These are phyloP conservation scores for Stephanodiscus triporus DNA, from an alignment of 108 stramenopile species.

Conservation along the genomic window DNA sequence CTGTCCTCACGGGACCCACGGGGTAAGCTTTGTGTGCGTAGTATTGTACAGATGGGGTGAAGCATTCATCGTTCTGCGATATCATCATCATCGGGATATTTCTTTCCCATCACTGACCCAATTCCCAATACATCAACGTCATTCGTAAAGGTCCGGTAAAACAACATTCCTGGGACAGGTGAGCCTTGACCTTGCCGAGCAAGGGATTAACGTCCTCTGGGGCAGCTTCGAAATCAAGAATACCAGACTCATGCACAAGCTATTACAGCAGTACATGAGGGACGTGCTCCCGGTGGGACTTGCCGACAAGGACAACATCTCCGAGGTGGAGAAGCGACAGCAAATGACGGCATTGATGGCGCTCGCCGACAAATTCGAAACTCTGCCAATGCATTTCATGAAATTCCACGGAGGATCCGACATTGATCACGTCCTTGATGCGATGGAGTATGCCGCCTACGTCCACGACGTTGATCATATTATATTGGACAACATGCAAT, in stretches of 20 bases:
- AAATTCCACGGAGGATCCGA: slow-evolving; percentile 95
- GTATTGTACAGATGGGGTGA: neutral
- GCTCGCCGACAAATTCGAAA: slow-evolving; percentile 85
- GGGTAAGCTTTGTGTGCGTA: slow-evolving; percentile 41
- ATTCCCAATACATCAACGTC: neutral
- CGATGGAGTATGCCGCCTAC: slow-evolving; percentile 96
- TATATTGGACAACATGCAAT: slow-evolving; percentile 98
- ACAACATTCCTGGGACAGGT: slow-evolving; percentile 96
- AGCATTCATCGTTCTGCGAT: neutral
- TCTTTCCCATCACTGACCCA: neutral
- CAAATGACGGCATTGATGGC: slow-evolving; percentile 54
- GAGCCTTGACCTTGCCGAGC: slow-evolving; percentile 91
- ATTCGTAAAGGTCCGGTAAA: slow-evolving; percentile 43
- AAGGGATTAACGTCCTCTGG: slow-evolving; percentile 92
- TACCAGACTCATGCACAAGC: slow-evolving; percentile 87
- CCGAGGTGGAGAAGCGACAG: slow-evolving; percentile 40
- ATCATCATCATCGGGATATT: neutral
- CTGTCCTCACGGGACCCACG: slow-evolving; percentile 95
- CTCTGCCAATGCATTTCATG: slow-evolving; percentile 92
- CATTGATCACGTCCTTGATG: slow-evolving; percentile 93
- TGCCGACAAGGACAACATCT: slow-evolving; percentile 30
- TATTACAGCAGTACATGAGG: slow-evolving; percentile 88
- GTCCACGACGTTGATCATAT: slow-evolving; percentile 92
- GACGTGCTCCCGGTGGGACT: slow-evolving; percentile 64
- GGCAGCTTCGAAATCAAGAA: slow-evolving; percentile 98